Evolutionary conservation across 1,284 basidiomycete species (phyloP).

Genomic region (Sporisorium iseilematis-ciliati): DNA sequence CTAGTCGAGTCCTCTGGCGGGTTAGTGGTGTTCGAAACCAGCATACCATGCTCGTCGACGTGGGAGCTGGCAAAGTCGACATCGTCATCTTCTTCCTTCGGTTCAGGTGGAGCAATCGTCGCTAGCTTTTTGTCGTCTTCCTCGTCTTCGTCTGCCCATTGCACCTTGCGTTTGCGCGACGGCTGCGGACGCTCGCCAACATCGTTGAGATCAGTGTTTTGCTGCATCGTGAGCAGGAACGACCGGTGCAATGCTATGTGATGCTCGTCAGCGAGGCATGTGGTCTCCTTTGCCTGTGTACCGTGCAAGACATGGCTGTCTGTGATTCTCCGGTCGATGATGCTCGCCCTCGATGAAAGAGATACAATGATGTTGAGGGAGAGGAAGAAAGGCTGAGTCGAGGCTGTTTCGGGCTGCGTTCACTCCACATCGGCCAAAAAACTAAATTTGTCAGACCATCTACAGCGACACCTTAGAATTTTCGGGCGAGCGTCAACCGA

Average conservation of each 20-base stretch:
- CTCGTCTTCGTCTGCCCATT: slow-evolving; percentile 45
- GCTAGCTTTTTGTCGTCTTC: slow-evolving; percentile 4
- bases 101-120: not conserved
- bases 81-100: not conserved
- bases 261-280: not conserved
- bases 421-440: slow-evolving; percentile 1
- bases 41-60: slow-evolving; percentile 38
- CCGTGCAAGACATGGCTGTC: not conserved
- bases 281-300: too few species aligned
- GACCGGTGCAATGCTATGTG: slow-evolving; percentile 7
- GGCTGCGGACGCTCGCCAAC: not conserved
- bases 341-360: not conserved
- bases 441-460: slow-evolving; percentile 8
- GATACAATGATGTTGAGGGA: slow-evolving; percentile 1
- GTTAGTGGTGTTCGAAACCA: not conserved
- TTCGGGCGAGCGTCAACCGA: too few species aligned
- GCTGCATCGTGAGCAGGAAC: slow-evolving; percentile 18
- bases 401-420: slow-evolving; percentile 1
- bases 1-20: not conserved
- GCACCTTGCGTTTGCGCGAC: slow-evolving; percentile 45
- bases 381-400: slow-evolving; percentile 14
- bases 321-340: not conserved
- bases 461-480: not conserved
- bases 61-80: not conserved
- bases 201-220: not conserved